Percentiles rank a stretch among this genome's conserved stretches.
Conservation (phyloP, 2,329 filamentous ascomycete species). For the Hysterium pulicare region DNA sequence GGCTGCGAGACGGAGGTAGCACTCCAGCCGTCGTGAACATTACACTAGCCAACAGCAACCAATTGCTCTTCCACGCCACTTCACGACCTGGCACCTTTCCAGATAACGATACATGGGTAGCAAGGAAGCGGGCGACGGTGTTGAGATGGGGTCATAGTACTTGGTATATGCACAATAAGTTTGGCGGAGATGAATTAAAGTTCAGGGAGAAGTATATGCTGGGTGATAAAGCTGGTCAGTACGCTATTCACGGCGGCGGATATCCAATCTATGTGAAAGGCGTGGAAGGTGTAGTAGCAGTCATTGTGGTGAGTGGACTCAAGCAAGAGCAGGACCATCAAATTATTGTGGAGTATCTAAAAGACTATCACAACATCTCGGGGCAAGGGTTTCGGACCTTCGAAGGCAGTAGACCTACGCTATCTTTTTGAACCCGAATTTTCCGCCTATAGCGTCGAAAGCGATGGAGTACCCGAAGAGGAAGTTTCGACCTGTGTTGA, state of each 20-base stretch:
- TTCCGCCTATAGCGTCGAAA: conserved; percentile 31
- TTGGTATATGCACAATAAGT: conserved; percentile 70
- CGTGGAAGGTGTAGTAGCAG: conserved; percentile 71
- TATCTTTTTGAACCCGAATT: conserved; percentile 29
- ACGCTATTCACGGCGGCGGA: conserved; percentile 75
- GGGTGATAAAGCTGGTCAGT: conserved; percentile 52
- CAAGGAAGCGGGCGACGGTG: conserved; percentile 68
- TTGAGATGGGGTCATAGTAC: conserved; percentile 67
- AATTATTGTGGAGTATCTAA: conserved; percentile 67
- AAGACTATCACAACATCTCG: conserved; percentile 46
- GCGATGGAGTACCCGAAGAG: conserved; percentile 30
- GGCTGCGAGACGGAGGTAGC: conserved; percentile 54
- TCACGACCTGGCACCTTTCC: conserved; percentile 65
- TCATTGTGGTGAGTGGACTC: conserved; percentile 72
- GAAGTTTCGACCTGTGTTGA: conserved; percentile 35
- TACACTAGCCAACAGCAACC: conserved; percentile 54
- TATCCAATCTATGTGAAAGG: conserved; percentile 69
- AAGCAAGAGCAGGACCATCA: conserved; percentile 76
- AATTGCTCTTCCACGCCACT: conserved; percentile 67
- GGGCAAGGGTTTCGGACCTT: too few species aligned
- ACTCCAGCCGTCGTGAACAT: conserved; percentile 63
- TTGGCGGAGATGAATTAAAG: conserved; percentile 60
- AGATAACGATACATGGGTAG: conserved; percentile 64
- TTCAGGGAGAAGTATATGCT: conserved; percentile 67
- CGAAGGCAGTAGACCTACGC: too few species aligned